These are phyloP conservation scores for Schwanniomyces yamadae DNA, from an alignment of 805 yeast species.

Conservation along the genomic window DNA sequence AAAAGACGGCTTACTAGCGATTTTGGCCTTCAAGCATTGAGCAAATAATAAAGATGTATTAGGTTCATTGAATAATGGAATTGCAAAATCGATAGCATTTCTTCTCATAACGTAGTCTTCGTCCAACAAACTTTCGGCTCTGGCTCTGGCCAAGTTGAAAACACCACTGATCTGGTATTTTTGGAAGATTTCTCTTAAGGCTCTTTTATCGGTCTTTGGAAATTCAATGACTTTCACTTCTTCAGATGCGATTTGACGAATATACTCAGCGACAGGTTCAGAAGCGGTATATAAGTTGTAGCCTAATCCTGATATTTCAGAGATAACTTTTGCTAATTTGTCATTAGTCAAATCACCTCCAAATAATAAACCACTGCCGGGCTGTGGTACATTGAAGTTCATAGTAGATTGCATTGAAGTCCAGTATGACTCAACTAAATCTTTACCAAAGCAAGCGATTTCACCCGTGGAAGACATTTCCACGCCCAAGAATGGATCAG, in stretches of 20 bases:
- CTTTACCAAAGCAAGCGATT: constrained; percentile 92
- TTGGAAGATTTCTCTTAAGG: constrained; percentile 90
- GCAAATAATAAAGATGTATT: constrained; percentile 88
- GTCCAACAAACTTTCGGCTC: constrained; percentile 83
- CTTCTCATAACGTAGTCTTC: constrained; percentile 98
- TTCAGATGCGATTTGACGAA: constrained; percentile 48
- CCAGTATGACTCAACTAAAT: constrained; percentile 92
- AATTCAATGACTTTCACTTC: constrained; percentile 72
- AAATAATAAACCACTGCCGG: constrained; percentile 84
- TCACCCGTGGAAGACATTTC: constrained; percentile 99
- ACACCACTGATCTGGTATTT: constrained; percentile 81
- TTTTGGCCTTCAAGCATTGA: constrained; percentile 70
- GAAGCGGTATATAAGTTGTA: constrained; percentile 81
- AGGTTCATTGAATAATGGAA: constrained; percentile 96
- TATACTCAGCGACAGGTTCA: constrained; percentile 62
- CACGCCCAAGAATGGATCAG: constrained; percentile 98
- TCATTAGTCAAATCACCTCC: constrained; percentile 88
- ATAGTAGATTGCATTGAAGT: constrained; percentile 93
- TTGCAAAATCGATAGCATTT: constrained; percentile 96
- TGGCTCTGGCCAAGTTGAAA: constrained; percentile 84
- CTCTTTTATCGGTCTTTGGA: constrained; percentile 92
- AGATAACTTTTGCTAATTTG: constrained; percentile 71
- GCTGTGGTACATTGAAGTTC: constrained; percentile 93
- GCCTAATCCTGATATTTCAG: constrained; percentile 67
- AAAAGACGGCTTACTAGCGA: constrained; percentile 54